Evolutionary conservation across 1,284 basidiomycete genomes (phyloP).

Genomic region (Puccinia polysora): DNA sequence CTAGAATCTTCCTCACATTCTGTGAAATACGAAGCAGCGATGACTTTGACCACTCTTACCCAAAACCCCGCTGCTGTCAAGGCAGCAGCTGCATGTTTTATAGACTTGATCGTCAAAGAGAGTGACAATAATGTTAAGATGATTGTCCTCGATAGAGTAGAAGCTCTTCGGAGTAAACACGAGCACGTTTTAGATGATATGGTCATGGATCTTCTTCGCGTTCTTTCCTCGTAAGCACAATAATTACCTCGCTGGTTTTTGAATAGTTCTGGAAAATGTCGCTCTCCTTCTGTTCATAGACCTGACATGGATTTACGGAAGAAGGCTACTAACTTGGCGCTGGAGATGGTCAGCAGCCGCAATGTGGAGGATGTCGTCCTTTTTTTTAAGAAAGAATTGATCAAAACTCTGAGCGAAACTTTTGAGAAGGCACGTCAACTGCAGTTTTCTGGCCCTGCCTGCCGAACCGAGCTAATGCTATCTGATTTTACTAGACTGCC

Average conservation of each 20-base stretch:
- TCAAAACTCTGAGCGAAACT: conserved; percentile 69
- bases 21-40: conserved; percentile 97
- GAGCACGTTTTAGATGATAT: conserved; percentile 85
- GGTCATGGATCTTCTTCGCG: conserved; percentile 92
- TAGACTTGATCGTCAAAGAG: conserved; percentile 86
- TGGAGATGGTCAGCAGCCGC: conserved; percentile 88
- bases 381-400: conserved; percentile 97
- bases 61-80: conserved; percentile 95
- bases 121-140: conserved; percentile 99
- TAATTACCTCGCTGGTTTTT: neutral
- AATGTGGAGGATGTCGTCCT: conserved; percentile 97
- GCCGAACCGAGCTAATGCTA: neutral
- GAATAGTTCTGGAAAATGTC: neutral
- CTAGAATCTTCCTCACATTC: conserved; percentile 84
- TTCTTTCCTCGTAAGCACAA: conserved; percentile 59
- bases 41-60: conserved; percentile 86
- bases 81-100: conserved; percentile 83
- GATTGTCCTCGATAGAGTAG: conserved; percentile 90
- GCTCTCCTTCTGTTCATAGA: conserved; percentile 54
- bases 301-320: conserved; percentile 94
- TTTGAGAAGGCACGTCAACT: conserved; percentile 40
- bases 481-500: conserved; percentile 53
- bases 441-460: neutral
- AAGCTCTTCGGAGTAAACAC: conserved; percentile 75
- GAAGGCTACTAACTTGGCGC: conserved; percentile 82